Percentiles rank a stretch among this genome's conserved stretches.
These are phyloP conservation scores for Ascochyta lentis DNA, from an alignment of 2,329 filamentous ascomycete species.

Conservation along the genomic window DNA sequence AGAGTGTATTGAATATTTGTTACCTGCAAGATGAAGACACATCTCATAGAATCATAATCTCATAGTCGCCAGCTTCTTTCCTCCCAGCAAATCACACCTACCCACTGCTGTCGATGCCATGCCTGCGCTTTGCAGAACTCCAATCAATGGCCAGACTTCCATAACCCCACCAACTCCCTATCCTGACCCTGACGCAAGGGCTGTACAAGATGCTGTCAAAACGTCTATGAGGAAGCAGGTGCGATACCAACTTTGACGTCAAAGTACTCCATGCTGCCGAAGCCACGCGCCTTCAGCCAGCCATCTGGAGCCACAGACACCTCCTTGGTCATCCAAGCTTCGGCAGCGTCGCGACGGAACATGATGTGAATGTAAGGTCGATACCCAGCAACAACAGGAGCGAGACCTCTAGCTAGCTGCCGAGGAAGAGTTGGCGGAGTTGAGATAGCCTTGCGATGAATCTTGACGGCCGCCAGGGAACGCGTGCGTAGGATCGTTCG, in stretches of 20 bases:
- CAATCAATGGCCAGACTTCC: no score
- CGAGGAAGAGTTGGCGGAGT: background rate
- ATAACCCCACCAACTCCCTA: background rate
- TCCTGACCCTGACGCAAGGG: background rate
- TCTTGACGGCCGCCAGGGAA: constrained; percentile 26
- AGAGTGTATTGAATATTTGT: no score
- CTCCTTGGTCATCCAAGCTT: constrained; percentile 32
- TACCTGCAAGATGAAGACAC: no score
- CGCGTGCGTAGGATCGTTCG: constrained; percentile 29
- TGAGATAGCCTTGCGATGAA: constrained; percentile 26
- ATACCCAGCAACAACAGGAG: background rate
- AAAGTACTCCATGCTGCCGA: constrained; percentile 37
- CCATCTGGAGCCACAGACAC: constrained; percentile 15
- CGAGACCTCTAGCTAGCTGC: background rate
- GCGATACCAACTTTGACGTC: constrained; percentile 35
- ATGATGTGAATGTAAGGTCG: constrained; percentile 36
- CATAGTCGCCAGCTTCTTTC: no score
- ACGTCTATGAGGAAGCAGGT: background rate
- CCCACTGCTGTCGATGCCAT: no score
- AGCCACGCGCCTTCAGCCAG: constrained; percentile 34
- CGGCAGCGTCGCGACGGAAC: constrained; percentile 28
- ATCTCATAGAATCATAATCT: no score
- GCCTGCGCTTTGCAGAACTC: no score
- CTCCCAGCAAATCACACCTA: background rate
- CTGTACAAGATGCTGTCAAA: background rate